Percentiles rank a stretch among this genome's conserved stretches.
phyloP scores from a whole-genome alignment of 306 rosid species.

The Corylus americana region DNA sequence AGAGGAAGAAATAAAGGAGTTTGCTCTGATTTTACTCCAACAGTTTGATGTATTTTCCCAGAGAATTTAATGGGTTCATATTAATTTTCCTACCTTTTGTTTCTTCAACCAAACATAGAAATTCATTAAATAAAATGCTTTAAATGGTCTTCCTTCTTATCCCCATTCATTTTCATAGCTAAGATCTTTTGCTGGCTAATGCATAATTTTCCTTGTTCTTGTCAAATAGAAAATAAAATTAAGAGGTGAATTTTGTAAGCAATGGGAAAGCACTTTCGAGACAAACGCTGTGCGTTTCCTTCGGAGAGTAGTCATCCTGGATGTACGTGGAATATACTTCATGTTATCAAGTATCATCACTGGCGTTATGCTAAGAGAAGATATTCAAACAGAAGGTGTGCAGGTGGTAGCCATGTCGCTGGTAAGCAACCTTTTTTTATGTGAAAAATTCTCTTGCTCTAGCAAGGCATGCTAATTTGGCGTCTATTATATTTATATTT shows the following conservation, averaged over 20 bases:
- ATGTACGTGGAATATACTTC: constrained; percentile 57
- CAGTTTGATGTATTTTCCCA: not conserved
- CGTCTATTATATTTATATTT: not conserved
- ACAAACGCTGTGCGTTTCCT: constrained; percentile 18
- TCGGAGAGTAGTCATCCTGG: constrained; percentile 36
- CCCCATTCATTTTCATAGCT: not conserved
- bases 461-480: constrained; percentile 3
- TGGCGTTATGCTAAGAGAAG: constrained; percentile 66
- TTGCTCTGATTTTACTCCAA: not conserved
- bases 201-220: not conserved
- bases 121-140: not conserved
- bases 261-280: constrained; percentile 45
- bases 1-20: not conserved
- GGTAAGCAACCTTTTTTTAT: constrained; percentile 27
- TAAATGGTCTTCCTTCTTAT: not conserved
- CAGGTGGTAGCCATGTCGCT: constrained; percentile 12
- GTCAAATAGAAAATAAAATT: not conserved
- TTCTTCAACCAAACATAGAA: not conserved
- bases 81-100: not conserved
- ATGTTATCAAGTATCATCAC: constrained; percentile 57
- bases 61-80: not conserved
- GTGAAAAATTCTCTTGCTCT: not conserved
- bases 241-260: constrained; percentile 15
- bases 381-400: constrained; percentile 31
- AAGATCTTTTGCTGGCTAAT: not conserved